A percentile compares a stretch with the other conserved stretches of the same genome.
phyloP scores from a whole-genome alignment of 2,329 filamentous ascomycete species.

The Lasiodiplodia sp. region DNA sequence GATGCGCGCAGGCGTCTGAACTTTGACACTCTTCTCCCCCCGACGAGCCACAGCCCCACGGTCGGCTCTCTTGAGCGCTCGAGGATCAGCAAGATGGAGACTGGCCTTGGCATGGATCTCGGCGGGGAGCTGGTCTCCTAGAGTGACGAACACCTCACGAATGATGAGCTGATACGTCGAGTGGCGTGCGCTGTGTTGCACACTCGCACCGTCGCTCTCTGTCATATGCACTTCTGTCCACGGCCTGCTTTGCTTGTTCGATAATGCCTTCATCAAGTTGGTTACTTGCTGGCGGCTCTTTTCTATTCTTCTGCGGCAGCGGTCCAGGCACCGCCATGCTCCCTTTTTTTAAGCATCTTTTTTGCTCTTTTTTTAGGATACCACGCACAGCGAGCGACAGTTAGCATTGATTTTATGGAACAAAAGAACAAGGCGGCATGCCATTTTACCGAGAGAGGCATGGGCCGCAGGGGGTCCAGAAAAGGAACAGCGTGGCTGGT shows the following conservation, averaged over 20 bases:
- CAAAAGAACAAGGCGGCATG: constrained; percentile 23
- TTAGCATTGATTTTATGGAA: constrained; percentile 27
- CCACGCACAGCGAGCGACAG: constrained; percentile 29
- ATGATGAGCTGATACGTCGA: constrained; percentile 27
- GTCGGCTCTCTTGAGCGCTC: constrained; percentile 37
- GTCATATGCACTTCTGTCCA: background rate
- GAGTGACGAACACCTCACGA: constrained; percentile 32
- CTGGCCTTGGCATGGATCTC: constrained; percentile 68
- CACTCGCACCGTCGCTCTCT: constrained; percentile 7
- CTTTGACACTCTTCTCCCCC: constrained; percentile 76
- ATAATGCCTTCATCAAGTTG: constrained; percentile 14
- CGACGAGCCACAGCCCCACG: constrained; percentile 55
- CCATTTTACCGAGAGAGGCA: constrained; percentile 26
- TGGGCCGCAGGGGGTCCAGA: constrained; percentile 13
- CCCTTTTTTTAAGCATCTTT: background rate
- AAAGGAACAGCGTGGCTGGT: constrained; percentile 14
- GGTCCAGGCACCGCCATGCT: background rate
- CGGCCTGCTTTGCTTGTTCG: constrained; percentile 10
- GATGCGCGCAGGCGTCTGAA: constrained; percentile 79
- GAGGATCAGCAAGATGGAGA: constrained; percentile 53
- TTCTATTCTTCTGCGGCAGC: constrained; percentile 12
- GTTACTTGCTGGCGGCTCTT: constrained; percentile 5
- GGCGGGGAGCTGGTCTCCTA: constrained; percentile 68
- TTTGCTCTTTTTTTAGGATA: constrained; percentile 23
- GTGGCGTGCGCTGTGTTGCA: constrained; percentile 12